Conservation (phyloP, 345 rosid genomes). For the Eucalyptus rudis region DNA sequence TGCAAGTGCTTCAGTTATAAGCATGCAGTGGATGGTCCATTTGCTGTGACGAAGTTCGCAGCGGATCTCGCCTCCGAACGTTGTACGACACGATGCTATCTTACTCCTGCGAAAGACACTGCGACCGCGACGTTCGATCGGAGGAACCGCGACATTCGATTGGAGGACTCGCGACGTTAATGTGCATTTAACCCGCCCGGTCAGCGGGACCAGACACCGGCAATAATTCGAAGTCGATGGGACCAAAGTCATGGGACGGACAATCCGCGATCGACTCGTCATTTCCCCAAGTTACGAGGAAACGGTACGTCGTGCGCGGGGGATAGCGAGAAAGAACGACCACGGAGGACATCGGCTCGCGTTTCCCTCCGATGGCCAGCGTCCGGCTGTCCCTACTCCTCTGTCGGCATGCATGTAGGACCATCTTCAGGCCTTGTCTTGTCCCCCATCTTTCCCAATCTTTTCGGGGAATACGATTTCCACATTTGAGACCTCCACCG, state of each 20-base stretch:
- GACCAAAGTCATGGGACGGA: neutral
- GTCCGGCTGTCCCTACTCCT: neutral
- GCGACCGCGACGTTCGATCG: too few species aligned
- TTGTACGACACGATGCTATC: too few species aligned
- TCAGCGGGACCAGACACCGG: neutral
- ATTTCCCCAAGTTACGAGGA: neutral
- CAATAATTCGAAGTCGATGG: neutral
- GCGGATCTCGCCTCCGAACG: neutral
- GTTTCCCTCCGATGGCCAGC: neutral
- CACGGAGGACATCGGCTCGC: neutral
- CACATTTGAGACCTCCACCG: neutral
- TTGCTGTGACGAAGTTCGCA: neutral
- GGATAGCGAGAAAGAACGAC: too few species aligned
- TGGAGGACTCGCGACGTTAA: neutral
- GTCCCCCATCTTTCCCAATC: neutral
- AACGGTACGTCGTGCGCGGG: neutral
- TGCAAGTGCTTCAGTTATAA: neutral
- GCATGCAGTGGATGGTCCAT: neutral
- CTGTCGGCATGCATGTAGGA: neutral
- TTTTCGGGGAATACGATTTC: neutral
- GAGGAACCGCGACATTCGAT: accelerated
- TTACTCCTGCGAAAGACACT: too few species aligned
- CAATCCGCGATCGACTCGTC: neutral
- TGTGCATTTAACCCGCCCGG: neutral
- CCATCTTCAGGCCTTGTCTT: neutral